Conservation (phyloP, 1,284 basidiomycete genomes). For the Prillingera fragicola region DNA sequence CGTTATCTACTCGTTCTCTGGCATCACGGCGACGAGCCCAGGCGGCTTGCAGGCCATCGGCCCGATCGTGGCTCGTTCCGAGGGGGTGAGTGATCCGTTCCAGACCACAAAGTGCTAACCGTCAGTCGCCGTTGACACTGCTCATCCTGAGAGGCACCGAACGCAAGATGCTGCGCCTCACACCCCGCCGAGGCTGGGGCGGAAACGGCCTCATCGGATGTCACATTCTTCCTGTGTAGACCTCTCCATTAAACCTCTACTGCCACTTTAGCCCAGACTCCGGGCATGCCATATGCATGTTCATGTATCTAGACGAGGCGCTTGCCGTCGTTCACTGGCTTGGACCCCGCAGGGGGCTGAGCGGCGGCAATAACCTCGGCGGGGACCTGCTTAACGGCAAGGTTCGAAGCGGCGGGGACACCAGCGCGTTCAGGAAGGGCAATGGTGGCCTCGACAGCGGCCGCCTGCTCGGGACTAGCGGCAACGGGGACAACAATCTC, state of each 20-base stretch:
- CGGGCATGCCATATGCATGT: background rate
- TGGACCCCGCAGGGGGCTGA: conserved; percentile 5
- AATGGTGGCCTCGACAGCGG: background rate
- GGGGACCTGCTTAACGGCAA: background rate
- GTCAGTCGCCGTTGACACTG: conserved; percentile 52
- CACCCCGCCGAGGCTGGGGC: conserved; percentile 61
- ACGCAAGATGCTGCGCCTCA: conserved; percentile 51
- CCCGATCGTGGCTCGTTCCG: conserved; percentile 62
- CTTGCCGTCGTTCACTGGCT: conserved; percentile 16
- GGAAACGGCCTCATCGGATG: conserved; percentile 80
- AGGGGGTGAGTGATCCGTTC: conserved; percentile 58
- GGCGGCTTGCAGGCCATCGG: conserved; percentile 59
- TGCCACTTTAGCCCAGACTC: background rate
- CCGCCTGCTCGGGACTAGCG: too few species aligned
- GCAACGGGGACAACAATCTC: conserved; percentile 36
- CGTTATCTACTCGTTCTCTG: conserved; percentile 66
- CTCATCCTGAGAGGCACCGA: conserved; percentile 49
- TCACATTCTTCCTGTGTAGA: conserved; percentile 59
- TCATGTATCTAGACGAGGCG: conserved; percentile 24
- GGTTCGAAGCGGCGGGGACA: background rate
- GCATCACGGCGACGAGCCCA: conserved; percentile 51
- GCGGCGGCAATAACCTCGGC: conserved; percentile 5
- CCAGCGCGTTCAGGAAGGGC: background rate
- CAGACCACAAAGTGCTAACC: background rate
- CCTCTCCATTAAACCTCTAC: background rate